Evolutionary conservation across 768 basidiomycete species (phyloP).

Genomic region (Termitomyces sp.): DNA sequence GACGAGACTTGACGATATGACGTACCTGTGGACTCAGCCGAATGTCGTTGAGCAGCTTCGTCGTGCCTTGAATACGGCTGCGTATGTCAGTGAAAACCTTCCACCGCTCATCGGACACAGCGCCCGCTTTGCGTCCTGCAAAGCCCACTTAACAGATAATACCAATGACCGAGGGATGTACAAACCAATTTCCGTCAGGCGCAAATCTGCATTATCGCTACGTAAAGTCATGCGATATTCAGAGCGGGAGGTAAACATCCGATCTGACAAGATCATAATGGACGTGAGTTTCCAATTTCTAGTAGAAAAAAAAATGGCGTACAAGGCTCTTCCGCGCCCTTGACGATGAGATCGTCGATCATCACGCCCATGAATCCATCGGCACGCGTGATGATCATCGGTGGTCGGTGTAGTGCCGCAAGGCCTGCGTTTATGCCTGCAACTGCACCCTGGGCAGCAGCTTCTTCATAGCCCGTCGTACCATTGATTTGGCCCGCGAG

Average conservation of each 20-base stretch:
- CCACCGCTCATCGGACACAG: slow-evolving; percentile 43
- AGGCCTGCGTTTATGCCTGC: slow-evolving; percentile 89
- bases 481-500: slow-evolving; percentile 91
- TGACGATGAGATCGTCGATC: slow-evolving; percentile 86
- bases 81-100: slow-evolving; percentile 26
- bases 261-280: slow-evolving; percentile 43
- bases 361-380: slow-evolving; percentile 87
- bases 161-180: not conserved
- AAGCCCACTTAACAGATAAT: not conserved
- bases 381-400: slow-evolving; percentile 69
- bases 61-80: slow-evolving; percentile 27
- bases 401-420: slow-evolving; percentile 45
- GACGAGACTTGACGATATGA: not conserved
- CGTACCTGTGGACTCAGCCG: slow-evolving; percentile 38
- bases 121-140: slow-evolving; percentile 36
- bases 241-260: slow-evolving; percentile 90
- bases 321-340: slow-evolving; percentile 92
- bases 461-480: slow-evolving; percentile 94
- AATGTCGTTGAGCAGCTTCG: slow-evolving; percentile 27
- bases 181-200: slow-evolving; percentile 72
- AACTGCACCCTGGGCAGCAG: slow-evolving; percentile 83
- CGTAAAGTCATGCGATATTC: slow-evolving; percentile 87
- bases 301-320: slow-evolving; percentile 19
- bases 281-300: not conserved
- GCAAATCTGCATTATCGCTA: slow-evolving; percentile 83